Conservation (phyloP, 2,329 filamentous ascomycete genomes). For the Pyricularia pennisetigena region DNA sequence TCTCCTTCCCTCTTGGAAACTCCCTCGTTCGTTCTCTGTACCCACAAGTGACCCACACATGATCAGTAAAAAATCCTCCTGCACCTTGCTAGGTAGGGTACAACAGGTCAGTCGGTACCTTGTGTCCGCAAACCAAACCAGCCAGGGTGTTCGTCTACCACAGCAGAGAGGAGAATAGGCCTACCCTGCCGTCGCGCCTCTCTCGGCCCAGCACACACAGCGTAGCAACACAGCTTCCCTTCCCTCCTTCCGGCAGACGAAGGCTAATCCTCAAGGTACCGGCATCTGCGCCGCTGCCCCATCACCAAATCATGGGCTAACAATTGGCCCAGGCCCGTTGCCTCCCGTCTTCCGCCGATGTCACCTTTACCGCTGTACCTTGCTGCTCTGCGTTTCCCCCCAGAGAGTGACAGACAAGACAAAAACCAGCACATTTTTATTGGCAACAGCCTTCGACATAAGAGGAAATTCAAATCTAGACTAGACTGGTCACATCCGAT, state of each 20-base stretch:
- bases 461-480: not conserved
- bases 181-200: not conserved
- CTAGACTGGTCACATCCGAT: not conserved
- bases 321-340: not conserved
- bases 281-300: slow-evolving; percentile 2
- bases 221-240: not conserved
- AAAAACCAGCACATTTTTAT: not conserved
- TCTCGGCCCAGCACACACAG: not conserved
- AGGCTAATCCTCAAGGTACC: slow-evolving; percentile 2
- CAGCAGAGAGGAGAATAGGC: not conserved
- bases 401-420: not conserved
- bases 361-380: not conserved
- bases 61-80: not conserved
- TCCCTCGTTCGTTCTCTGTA: not conserved
- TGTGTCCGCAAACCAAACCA: not conserved
- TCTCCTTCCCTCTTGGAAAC: not conserved
- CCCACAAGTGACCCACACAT: not conserved
- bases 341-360: slow-evolving; percentile 5
- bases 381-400: not conserved
- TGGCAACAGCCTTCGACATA: not conserved
- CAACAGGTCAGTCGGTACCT: not conserved
- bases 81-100: not conserved
- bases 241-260: slow-evolving; percentile 4
- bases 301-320: not conserved
- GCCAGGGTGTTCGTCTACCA: not conserved